These are phyloP conservation scores for Colletotrichum gloeosporioides DNA, from an alignment of 2,329 filamentous ascomycete genomes.

Conservation along the genomic window DNA sequence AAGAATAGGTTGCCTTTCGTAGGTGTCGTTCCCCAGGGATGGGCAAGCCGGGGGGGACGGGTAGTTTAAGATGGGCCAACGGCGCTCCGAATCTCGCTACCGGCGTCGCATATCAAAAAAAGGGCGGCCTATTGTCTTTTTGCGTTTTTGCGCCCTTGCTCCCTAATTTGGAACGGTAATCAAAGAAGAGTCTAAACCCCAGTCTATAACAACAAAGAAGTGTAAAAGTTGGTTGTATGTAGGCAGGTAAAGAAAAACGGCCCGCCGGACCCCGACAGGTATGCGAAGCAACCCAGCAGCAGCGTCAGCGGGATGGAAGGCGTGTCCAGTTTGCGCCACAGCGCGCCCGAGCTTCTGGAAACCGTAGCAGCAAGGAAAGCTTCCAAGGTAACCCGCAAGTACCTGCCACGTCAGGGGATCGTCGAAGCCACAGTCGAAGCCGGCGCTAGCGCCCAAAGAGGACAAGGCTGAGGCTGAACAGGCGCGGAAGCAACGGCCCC, in stretches of 20 bases:
- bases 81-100: slow-evolving; percentile 16
- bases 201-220: neutral
- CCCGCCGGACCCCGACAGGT: neutral
- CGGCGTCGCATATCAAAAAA: slow-evolving; percentile 6
- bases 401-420: neutral
- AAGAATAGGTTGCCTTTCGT: neutral
- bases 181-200: neutral
- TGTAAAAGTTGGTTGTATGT: neutral
- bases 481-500: neutral
- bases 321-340: neutral
- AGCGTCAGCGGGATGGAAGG: neutral
- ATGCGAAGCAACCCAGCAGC: neutral
- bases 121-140: neutral
- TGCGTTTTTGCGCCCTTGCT: neutral
- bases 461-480: slow-evolving; percentile 4
- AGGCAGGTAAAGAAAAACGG: neutral
- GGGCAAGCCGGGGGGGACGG: neutral
- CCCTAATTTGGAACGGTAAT: neutral
- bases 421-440: neutral
- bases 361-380: neutral
- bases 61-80: neutral
- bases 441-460: neutral
- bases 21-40: neutral
- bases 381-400: neutral
- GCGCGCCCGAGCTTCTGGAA: neutral